These are phyloP conservation scores for Abortiporus biennis DNA, from an alignment of 1,284 basidiomycete species.

Conservation along the genomic window DNA sequence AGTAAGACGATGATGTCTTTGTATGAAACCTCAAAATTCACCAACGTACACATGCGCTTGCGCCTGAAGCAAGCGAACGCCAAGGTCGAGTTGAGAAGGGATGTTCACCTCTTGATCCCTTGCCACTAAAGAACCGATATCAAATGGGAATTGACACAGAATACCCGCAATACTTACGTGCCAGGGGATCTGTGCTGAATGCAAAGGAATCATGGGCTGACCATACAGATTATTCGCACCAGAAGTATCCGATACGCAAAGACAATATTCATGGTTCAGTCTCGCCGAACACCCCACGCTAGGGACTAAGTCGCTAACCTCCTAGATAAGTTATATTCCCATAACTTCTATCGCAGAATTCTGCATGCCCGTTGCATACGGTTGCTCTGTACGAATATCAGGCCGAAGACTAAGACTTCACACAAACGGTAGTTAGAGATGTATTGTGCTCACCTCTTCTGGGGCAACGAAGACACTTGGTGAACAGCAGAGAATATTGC, in stretches of 20 bases:
- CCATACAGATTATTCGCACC: no score
- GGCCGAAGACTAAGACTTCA: neutral
- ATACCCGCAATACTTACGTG: constrained; percentile 27
- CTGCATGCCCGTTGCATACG: constrained; percentile 48
- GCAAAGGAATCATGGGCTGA: constrained; percentile 68
- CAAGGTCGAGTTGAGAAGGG: constrained; percentile 54
- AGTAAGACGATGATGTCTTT: no score
- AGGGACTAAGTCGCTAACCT: constrained; percentile 12
- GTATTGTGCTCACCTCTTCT: neutral
- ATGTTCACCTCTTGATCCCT: constrained; percentile 60
- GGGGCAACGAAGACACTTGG: neutral
- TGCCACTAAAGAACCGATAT: constrained; percentile 31
- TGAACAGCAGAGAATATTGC: neutral
- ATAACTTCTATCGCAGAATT: constrained; percentile 57
- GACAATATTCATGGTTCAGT: constrained; percentile 3
- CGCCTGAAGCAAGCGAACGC: constrained; percentile 68
- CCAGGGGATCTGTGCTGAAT: constrained; percentile 43
- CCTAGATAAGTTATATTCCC: constrained; percentile 59
- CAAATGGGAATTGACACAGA: neutral
- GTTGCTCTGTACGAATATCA: constrained; percentile 13
- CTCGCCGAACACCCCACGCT: neutral
- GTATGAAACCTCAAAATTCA: neutral
- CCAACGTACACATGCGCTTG: constrained; percentile 48
- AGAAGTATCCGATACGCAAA: no score
- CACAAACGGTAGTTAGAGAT: neutral